phyloP scores from a whole-genome alignment of 441 rosid species.

The Isatis lusitanica region DNA sequence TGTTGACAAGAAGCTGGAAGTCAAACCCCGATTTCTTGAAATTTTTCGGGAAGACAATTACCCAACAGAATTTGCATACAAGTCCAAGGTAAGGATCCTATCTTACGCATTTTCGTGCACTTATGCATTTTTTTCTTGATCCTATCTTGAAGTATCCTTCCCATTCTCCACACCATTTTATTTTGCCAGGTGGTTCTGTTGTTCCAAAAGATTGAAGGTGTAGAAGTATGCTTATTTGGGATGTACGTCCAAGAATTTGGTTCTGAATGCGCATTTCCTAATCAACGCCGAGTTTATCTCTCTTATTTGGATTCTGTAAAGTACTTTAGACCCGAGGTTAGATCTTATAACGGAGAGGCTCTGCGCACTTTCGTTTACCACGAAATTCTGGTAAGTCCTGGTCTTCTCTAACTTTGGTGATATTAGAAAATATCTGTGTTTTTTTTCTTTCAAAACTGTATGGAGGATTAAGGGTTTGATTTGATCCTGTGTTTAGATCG shows the following conservation, averaged over 20 bases:
- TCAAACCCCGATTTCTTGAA: constrained; percentile 91
- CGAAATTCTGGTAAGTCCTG: constrained; percentile 81
- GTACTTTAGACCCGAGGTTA: constrained; percentile 97
- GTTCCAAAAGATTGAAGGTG: constrained; percentile 99
- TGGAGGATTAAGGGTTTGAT: constrained; percentile 11
- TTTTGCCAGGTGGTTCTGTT: constrained; percentile 81
- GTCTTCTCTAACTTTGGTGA: constrained; percentile 10
- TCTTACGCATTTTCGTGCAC: not conserved
- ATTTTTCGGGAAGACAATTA: constrained; percentile 92
- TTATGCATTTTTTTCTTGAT: not conserved
- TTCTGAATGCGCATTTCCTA: constrained; percentile 80
- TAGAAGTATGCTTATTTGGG: constrained; percentile 97
- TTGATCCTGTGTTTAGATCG: constrained; percentile 59
- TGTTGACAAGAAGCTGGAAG: constrained; percentile 98
- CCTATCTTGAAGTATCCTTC: not conserved
- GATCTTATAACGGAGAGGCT: constrained; percentile 93
- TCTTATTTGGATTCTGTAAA: constrained; percentile 97
- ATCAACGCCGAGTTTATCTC: constrained; percentile 94
- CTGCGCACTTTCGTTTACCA: constrained; percentile 97
- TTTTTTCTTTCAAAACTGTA: not conserved
- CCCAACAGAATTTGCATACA: constrained; percentile 91
- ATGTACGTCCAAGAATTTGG: constrained; percentile 99
- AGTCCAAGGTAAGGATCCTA: constrained; percentile 73
- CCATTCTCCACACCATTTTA: constrained; percentile 1
- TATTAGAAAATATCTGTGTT: constrained; percentile 12